Conservation (phyloP, 768 basidiomycete genomes). For the Paxillus rubicundulus region DNA sequence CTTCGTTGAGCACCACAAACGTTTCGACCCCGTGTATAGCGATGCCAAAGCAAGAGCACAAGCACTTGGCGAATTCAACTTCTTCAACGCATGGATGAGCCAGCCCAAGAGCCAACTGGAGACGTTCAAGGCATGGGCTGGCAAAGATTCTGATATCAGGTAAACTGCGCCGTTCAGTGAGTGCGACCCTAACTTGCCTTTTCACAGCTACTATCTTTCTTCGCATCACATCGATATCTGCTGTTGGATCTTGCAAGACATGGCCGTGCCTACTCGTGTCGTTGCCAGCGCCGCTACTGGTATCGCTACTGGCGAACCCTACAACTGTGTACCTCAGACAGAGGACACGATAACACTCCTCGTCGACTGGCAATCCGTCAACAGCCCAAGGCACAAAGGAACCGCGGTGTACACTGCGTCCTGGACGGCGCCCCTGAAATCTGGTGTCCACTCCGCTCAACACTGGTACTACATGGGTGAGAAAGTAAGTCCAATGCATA, state of each 20-base stretch:
- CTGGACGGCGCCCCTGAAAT: conserved; percentile 89
- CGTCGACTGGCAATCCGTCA: conserved; percentile 88
- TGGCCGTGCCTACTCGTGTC: conserved; percentile 77
- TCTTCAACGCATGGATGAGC: conserved; percentile 97
- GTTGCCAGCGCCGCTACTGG: conserved; percentile 89
- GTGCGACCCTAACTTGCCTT: neutral
- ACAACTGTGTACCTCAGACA: conserved; percentile 80
- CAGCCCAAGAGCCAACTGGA: conserved; percentile 94
- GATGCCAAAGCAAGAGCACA: conserved; percentile 81
- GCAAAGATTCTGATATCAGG: conserved; percentile 93
- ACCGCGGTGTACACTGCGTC: conserved; percentile 92
- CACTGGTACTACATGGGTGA: conserved; percentile 96
- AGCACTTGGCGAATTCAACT: conserved; percentile 87
- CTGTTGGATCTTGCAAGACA: conserved; percentile 80
- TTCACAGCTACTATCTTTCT: conserved; percentile 83
- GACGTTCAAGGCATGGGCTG: conserved; percentile 95
- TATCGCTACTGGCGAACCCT: conserved; percentile 86
- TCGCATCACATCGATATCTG: conserved; percentile 93
- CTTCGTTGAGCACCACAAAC: conserved; percentile 94
- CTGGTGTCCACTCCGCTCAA: conserved; percentile 88
- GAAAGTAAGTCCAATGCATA: conserved; percentile 50
- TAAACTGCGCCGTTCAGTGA: conserved; percentile 14
- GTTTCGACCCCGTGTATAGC: conserved; percentile 90
- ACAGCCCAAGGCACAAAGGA: conserved; percentile 72
- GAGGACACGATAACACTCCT: conserved; percentile 95